A percentile compares a stretch with the other conserved stretches of the same genome.
phyloP scores from a whole-genome alignment of 2,329 filamentous ascomycete genomes.

The Scedosporium aurantiacum region DNA sequence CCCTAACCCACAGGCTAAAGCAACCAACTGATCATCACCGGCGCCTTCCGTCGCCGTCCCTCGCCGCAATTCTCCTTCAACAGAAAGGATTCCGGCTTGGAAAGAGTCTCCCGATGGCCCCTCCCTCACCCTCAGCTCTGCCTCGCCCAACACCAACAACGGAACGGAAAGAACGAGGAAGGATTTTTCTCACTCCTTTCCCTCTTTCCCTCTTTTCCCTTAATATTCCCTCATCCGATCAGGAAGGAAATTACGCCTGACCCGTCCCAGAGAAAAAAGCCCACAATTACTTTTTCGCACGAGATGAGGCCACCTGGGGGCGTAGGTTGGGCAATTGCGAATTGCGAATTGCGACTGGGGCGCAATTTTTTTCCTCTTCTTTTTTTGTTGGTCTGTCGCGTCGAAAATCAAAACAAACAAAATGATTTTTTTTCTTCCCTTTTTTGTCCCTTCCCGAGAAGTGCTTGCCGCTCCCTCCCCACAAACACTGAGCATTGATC shows the following conservation, averaged over 20 bases:
- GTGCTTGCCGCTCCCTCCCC: background rate
- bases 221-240: background rate
- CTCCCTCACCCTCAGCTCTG: too few relatives aligned
- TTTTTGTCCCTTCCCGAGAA: background rate
- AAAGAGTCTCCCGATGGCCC: too few relatives aligned
- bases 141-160: too few relatives aligned
- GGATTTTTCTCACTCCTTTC: too few relatives aligned
- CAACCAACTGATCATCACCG: too few relatives aligned
- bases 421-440: background rate
- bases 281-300: background rate
- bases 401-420: conserved; percentile 6
- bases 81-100: too few relatives aligned
- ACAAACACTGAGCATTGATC: background rate
- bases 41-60: too few relatives aligned
- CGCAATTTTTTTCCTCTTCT: background rate
- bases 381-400: background rate
- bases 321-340: too few relatives aligned
- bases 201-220: background rate
- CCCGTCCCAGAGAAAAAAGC: background rate
- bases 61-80: too few relatives aligned
- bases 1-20: too few relatives aligned
- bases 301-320: background rate
- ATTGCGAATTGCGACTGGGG: background rate
- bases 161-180: too few relatives aligned
- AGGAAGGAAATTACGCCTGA: background rate